Evolutionary conservation across 768 basidiomycete genomes (phyloP).

Genomic region (Collybia mongolica): DNA sequence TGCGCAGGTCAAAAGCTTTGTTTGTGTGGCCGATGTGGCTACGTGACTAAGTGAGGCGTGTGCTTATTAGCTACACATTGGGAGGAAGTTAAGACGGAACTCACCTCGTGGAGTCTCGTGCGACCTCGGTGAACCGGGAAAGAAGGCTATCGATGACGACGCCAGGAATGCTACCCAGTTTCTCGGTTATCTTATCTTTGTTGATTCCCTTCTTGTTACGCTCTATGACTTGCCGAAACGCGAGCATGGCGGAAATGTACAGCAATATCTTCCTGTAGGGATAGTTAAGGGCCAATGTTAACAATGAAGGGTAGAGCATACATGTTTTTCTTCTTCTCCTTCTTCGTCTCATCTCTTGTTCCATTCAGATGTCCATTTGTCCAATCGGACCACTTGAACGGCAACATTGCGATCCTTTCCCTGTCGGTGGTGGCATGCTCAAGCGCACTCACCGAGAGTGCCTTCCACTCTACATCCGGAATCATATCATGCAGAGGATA

Average conservation of each 20-base stretch:
- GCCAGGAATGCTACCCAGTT: constrained; percentile 56
- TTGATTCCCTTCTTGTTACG: constrained; percentile 37
- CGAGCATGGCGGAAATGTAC: constrained; percentile 82
- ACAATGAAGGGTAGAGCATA: constrained; percentile 36
- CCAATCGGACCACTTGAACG: constrained; percentile 67
- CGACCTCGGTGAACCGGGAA: constrained; percentile 76
- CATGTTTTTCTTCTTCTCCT: constrained; percentile 60
- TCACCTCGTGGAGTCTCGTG: constrained; percentile 66
- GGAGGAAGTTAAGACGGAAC: constrained; percentile 16
- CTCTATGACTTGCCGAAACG: constrained; percentile 52
- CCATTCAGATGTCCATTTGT: constrained; percentile 60
- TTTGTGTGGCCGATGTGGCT: constrained; percentile 68
- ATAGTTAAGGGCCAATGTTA: neutral
- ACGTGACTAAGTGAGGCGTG: constrained; percentile 33
- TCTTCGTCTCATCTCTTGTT: constrained; percentile 43
- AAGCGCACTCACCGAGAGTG: constrained; percentile 57
- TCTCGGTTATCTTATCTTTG: constrained; percentile 53
- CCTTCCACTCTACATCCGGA: constrained; percentile 77
- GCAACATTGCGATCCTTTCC: constrained; percentile 56
- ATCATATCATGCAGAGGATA: constrained; percentile 78
- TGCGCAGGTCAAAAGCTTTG: constrained; percentile 72
- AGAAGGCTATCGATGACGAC: constrained; percentile 73
- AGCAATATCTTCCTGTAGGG: constrained; percentile 63
- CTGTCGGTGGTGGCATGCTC: constrained; percentile 45
- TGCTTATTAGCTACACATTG: neutral